Base-by-base conservation (phyloP, 2,329 filamentous ascomycete species). In the Aureobasidium sp. region DNA sequence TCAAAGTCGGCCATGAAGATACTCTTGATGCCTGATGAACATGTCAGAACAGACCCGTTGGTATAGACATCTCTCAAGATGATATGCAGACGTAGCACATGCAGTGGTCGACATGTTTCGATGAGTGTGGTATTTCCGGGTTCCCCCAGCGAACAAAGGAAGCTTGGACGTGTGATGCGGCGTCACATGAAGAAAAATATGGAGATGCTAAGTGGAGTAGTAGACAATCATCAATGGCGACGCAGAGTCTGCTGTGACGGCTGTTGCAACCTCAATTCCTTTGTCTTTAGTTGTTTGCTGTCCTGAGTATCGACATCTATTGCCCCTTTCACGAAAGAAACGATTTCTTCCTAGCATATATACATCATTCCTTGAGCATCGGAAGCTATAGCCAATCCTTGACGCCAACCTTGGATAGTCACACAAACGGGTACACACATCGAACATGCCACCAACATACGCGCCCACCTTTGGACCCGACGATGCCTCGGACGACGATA, bases 101-200 rank as follows among this genome's bases (percentile, higher is more conserved):
- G 2, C 5, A 36, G 11, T 34, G 1, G 17, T 20, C 2, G 9
- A 15, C 2, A 14, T 45, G 17, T 15, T 27, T 12, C 15, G 20
- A 25, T 25, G 20, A 7, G 8, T 2, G 2, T 22, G 31, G 5
- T 14, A 5, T 6, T 12, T 20, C 29, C 9, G 48, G 17, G 29
- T 22, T 22, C 36, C 48, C 48, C 49, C 34, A 15, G 22, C 27
- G 41, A 34, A 34, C 39, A 44, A 44, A 25, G 9, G 53, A 45
- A 57, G 53, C 53, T 57, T 57, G 53, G 53, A 57, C 53, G 25
- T 45, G 27, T 57, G 53, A 44, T 45, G n/a, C 41, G 41, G 25
- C 41, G 41, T 45, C 53, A 44, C 53, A 45, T 57, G 53, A 57
- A 57, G 36, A 55, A 57, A 57, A 57, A 57, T 44, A 44, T 57